phyloP scores from a whole-genome alignment of 2,329 filamentous ascomycete species.

The Laburnicola sp. region DNA sequence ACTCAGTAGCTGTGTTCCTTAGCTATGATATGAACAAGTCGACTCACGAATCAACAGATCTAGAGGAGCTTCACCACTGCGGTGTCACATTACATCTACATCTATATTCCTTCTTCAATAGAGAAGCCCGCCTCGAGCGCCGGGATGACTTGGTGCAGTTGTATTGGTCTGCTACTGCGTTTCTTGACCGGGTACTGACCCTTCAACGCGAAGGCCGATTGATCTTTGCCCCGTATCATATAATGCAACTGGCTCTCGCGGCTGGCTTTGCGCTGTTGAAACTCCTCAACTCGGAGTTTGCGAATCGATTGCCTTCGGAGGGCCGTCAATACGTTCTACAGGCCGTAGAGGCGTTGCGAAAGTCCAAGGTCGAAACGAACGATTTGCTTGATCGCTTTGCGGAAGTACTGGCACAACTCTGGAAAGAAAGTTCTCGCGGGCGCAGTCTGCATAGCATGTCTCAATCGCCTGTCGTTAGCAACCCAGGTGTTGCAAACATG shows the following conservation, averaged over 20 bases:
- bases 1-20: neutral
- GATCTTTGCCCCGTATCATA: slow-evolving; percentile 71
- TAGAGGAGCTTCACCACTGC: slow-evolving; percentile 65
- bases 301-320: slow-evolving; percentile 65
- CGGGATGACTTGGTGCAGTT: slow-evolving; percentile 72
- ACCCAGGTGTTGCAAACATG: slow-evolving; percentile 36
- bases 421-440: slow-evolving; percentile 62
- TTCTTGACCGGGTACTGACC: slow-evolving; percentile 63
- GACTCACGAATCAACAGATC: slow-evolving; percentile 51
- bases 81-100: slow-evolving; percentile 76
- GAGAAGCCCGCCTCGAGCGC: slow-evolving; percentile 63
- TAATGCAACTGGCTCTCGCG: slow-evolving; percentile 84
- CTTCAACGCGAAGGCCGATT: slow-evolving; percentile 61
- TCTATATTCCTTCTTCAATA: slow-evolving; percentile 79
- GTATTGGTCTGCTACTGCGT: slow-evolving; percentile 71
- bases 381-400: slow-evolving; percentile 78
- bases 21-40: slow-evolving; percentile 12
- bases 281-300: slow-evolving; percentile 74
- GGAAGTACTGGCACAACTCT: slow-evolving; percentile 85
- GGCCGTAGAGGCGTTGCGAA: slow-evolving; percentile 70
- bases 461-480: slow-evolving; percentile 42
- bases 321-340: slow-evolving; percentile 69
- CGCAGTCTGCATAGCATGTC: slow-evolving; percentile 43
- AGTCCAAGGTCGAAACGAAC: slow-evolving; percentile 74
- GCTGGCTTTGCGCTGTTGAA: slow-evolving; percentile 78